Base-by-base conservation (phyloP, 306 rosid species). In the Cicer arietinum region DNA sequence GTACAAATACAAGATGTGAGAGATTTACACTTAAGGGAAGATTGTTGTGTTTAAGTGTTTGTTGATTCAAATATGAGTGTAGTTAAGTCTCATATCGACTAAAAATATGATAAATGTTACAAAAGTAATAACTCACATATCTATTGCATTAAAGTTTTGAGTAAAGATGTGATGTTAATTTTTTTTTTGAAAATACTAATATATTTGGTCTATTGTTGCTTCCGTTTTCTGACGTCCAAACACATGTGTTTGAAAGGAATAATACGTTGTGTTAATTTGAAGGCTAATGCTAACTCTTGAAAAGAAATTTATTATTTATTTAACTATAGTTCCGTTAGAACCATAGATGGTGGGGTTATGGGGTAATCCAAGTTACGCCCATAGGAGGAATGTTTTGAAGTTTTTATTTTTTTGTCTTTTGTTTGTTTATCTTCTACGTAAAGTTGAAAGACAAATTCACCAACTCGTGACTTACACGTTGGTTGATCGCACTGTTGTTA, bases 371-470 rank as follows among this genome's bases (percentile, higher is more conserved):
- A 78, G 75, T 22, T 80, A 69, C 63, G 74, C 73, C 35, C 69
- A 44, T 30, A 52, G 77, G 48, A 67, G 79, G 73, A 57, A 65
- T 50, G 9, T 59, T 62, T 82, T 61, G 16, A 42, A 59, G 72
- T 68, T 30, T 30, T 30, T 74, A 18, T 70, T 63, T 52, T 42
- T 82, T 73, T 82, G 74, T 80, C 69, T 74, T 83, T 78, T 77
- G 44, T 77, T 86, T 84, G 85, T 82, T 82, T 86, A 84, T 85
- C 82, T 77, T 87, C 79, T 80, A 89, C 83, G 93, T 76, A 87
- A 82, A 82, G 87, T 75, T 74, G 64, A 46, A 66, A 40, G 47
- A 57, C 30, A 35, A 37, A 35, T 78, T 67, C 79, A 72, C 94
- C 92, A 86, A 85, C 86, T 81, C 82, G 73, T 56, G 79, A 61